Evolutionary conservation across 2,329 filamentous ascomycete genomes (phyloP).

Genomic region (Trematosphaeria pertusa): DNA sequence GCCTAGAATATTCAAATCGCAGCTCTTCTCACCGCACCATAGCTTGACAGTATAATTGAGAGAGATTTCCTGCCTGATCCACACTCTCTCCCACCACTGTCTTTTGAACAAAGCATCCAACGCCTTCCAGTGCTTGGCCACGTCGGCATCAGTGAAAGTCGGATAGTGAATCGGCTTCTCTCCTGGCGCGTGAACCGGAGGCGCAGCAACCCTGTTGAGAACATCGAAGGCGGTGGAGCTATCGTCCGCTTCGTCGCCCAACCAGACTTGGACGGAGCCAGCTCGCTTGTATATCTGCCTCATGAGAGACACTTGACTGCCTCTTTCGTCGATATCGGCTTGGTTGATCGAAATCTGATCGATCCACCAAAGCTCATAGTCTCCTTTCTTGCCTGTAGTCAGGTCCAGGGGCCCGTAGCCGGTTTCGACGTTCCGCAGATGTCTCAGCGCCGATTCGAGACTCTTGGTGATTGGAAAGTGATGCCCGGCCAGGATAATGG

Average conservation of each 20-base stretch:
- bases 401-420: not conserved
- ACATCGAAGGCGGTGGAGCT: conserved; percentile 16
- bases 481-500: conserved; percentile 1
- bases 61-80: conserved; percentile 21
- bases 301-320: conserved; percentile 16
- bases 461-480: conserved; percentile 4
- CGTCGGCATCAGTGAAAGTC: conserved; percentile 3
- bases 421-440: not conserved
- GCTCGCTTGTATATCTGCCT: conserved; percentile 16
- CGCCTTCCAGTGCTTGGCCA: conserved; percentile 13
- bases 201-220: conserved; percentile 6
- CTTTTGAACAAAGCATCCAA: conserved; percentile 13
- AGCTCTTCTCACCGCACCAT: conserved; percentile 1
- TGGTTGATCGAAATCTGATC: conserved; percentile 18
- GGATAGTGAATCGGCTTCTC: conserved; percentile 7
- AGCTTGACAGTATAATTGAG: conserved; percentile 1
- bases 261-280: conserved; percentile 13
- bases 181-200: conserved; percentile 3
- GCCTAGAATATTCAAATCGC: conserved; percentile 3
- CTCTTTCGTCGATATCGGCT: conserved; percentile 10
- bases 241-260: conserved; percentile 17
- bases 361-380: conserved; percentile 2
- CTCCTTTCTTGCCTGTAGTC: not conserved
- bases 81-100: conserved; percentile 20
- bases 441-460: conserved; percentile 5